Conservation (phyloP, 2,329 filamentous ascomycete genomes). For the Leptographium galeiforme region DNA sequence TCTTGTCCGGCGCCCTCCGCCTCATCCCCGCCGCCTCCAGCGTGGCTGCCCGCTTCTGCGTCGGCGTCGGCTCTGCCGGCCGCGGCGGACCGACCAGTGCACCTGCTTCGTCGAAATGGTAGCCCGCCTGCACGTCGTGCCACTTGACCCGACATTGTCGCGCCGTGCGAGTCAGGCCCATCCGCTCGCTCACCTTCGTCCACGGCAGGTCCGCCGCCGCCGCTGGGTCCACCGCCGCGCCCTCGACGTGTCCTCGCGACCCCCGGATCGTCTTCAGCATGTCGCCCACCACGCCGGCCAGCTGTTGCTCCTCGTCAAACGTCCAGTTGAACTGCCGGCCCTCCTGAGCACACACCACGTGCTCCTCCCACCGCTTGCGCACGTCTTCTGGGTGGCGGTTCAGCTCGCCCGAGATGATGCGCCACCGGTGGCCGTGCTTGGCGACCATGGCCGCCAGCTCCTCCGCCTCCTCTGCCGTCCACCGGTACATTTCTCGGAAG, state of each 20-base stretch:
- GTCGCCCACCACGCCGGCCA: constrained; percentile 39
- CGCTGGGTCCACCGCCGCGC: constrained; percentile 4
- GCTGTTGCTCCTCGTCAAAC: constrained; percentile 40
- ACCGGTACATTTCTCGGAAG: constrained; percentile 44
- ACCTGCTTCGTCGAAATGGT: constrained; percentile 7
- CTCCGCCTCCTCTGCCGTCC: constrained; percentile 46
- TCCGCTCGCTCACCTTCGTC: constrained; percentile 47
- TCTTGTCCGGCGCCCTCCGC: background rate
- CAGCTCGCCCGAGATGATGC: constrained; percentile 44
- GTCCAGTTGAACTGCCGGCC: constrained; percentile 44
- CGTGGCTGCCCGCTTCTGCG: constrained; percentile 4
- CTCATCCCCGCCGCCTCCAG: background rate
- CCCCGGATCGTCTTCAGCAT: constrained; percentile 24
- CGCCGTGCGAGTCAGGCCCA: constrained; percentile 48
- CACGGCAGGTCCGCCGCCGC: constrained; percentile 49
- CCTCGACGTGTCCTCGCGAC: constrained; percentile 9
- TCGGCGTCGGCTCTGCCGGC: constrained; percentile 1
- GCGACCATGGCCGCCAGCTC: constrained; percentile 34
- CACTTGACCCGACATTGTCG: constrained; percentile 59
- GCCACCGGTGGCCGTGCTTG: constrained; percentile 44
- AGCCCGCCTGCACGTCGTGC: constrained; percentile 23
- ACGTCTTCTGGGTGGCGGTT: constrained; percentile 53
- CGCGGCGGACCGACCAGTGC: constrained; percentile 5
- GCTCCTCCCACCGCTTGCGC: constrained; percentile 58
- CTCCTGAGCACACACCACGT: constrained; percentile 43